Conservation (phyloP, 345 rosid genomes). For the Raphanus raphanistrum region DNA sequence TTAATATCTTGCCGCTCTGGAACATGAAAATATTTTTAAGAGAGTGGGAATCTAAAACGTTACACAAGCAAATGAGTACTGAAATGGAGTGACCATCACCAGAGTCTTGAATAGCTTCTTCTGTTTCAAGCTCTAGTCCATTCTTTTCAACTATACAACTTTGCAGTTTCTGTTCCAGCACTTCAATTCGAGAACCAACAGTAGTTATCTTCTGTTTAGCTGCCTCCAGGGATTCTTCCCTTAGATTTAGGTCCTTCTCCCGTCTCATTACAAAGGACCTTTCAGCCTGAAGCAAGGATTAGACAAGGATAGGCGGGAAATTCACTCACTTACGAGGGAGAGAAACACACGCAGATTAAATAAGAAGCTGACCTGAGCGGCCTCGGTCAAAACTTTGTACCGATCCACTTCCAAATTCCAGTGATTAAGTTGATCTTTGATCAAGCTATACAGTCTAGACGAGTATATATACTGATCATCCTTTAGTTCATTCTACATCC, state of each 20-base stretch:
- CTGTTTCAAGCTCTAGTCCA: slow-evolving; percentile 80
- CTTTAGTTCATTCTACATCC: slow-evolving; percentile 66
- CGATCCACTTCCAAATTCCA: slow-evolving; percentile 74
- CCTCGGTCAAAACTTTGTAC: slow-evolving; percentile 58
- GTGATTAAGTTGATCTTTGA: slow-evolving; percentile 81
- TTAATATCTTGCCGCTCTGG: slow-evolving; percentile 89
- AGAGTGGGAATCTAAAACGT: no score
- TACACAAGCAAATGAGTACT: slow-evolving; percentile 26
- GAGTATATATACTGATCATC: slow-evolving; percentile 75
- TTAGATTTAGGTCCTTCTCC: slow-evolving; percentile 72
- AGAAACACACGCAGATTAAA: slow-evolving; percentile 23
- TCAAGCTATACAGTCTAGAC: slow-evolving; percentile 62
- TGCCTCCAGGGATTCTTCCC: slow-evolving; percentile 65
- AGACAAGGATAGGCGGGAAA: slow-evolving; percentile 34
- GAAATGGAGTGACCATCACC: slow-evolving; percentile 45
- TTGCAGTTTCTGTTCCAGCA: slow-evolving; percentile 71
- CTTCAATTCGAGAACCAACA: slow-evolving; percentile 62
- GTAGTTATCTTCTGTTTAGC: slow-evolving; percentile 50
- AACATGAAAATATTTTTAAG: slow-evolving; percentile 22
- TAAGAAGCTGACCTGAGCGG: slow-evolving; percentile 65
- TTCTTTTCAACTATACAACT: slow-evolving; percentile 77
- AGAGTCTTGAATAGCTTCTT: slow-evolving; percentile 83
- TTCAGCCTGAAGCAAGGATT: slow-evolving; percentile 62
- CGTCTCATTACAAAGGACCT: slow-evolving; percentile 68
- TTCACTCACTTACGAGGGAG: slow-evolving; percentile 12